Evolutionary conservation across 1,284 basidiomycete genomes (phyloP), one percentile per base, ranked within the genome.

Genomic region (Malassezia cuniculi): DNA sequence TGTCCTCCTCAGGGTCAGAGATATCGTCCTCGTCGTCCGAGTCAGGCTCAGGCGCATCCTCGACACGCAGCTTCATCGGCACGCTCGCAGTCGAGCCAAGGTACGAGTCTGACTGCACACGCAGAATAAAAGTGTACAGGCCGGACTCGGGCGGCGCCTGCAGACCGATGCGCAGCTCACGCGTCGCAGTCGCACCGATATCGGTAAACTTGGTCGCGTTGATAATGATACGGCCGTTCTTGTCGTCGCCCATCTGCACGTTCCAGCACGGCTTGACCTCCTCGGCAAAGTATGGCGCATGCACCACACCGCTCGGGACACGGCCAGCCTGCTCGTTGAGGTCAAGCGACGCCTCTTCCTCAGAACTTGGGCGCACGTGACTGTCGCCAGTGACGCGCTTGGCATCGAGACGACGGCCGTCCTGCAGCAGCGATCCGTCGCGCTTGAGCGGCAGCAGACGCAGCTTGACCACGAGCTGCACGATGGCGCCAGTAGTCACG

Each of bases 151-250:
- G 81, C 1, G 93, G 93, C 0, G 86, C 89, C 68, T 94, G 87
- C 76, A 97, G 94, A 60, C 86, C 84, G 29, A 94, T 72, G 65
- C 82, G 83, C 72, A 84, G 89, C 22, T 80, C 76, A 39, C 86
- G 78, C 55, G 81, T 80, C 57, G 81, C 76, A 22, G 78, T 73
- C 1, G 66, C 50, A 11, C 75, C 72, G n/a, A 72, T 69, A 39
- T 72, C 72, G 0, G 75, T 66, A 21, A 94, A 76, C 60, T 80
- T 81, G 59, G 81, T 71, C 0, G 93, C 93, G 24, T 86, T 85
- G 1, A 97, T 85, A 34, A 95, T 85, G 37, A 94, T 75, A 34
- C 81, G 77, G 69, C 85, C 81, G 12, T 79, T 75, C 70, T 93
- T 93, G 47, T 83, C 79, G 63, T 99, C 93, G 3, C 83, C 85